Evolutionary conservation across 1,284 basidiomycete species (phyloP), one percentile per base, ranked within the genome.

Genomic region (Erythrobasidium hasegawianum): DNA sequence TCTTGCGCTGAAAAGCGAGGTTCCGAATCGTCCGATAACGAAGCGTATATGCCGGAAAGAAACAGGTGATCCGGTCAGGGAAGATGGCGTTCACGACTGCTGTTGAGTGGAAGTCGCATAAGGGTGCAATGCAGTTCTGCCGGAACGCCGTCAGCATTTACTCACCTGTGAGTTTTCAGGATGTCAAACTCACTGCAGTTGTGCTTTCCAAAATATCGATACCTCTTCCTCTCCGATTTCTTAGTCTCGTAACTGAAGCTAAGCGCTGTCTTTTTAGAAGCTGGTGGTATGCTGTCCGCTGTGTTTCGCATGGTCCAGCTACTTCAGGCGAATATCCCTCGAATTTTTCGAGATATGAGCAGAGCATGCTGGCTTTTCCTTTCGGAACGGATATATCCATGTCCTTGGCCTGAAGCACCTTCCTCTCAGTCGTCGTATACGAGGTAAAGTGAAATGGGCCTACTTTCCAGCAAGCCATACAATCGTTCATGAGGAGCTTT

Each of bases 41-140:
- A 13, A 64, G 54, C 7, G 61, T 64, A 38, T 64, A 39, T 3
- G 54, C 7, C n/a, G 61, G 61, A 20, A 64, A 64, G 45, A 57
- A 64, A 38, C 62, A 65, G 1, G 62, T 65, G 1, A 58, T 39
- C 33, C 47, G 55, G 29, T 58, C 29, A 40, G 62, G 62, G 27
- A 57, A 65, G 56, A 65, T 50, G 13, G 62, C 62, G 55, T 65
- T 65, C 26, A 58, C 56, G 5, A 65, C 62, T 24, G 62, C 62
- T 4, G 62, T 65, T 14, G 62, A 58, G 41, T 64, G 61, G 45
- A 64, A 64, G 41, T 64, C 61, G 61, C 61, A 64, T 5, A 64
- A 26, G 4, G 61, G 61, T 8, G 54, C 55, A n/a, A 65, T 65
- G 47, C 55, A 58, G 47, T 41, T 58, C 62, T 65, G 45, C 14